Conservation (phyloP, 345 rosid genomes). For the Populus deltoides region DNA sequence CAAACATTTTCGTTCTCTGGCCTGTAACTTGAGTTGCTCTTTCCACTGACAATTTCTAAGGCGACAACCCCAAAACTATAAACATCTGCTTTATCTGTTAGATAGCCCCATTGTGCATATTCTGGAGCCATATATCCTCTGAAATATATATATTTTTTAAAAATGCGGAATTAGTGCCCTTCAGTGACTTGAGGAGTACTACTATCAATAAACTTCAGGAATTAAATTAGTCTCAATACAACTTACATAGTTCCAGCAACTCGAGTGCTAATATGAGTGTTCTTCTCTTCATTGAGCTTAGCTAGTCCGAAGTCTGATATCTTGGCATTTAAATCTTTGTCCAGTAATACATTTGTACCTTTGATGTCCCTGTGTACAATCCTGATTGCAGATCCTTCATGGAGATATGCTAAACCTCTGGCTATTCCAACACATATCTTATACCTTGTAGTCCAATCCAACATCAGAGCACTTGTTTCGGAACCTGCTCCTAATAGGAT, state of each 20-base stretch:
- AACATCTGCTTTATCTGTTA: too few relatives aligned
- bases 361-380: constrained; percentile 5
- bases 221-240: too few relatives aligned
- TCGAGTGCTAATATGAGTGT: constrained; percentile 8
- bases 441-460: neutral
- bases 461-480: too few relatives aligned
- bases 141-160: neutral
- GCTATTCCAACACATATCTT: constrained; percentile 7
- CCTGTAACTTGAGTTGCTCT: too few relatives aligned
- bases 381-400: constrained; percentile 3
- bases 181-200: too few relatives aligned
- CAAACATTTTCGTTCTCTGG: too few relatives aligned
- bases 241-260: constrained; percentile 5
- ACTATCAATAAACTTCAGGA: too few relatives aligned
- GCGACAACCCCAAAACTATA: too few relatives aligned
- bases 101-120: too few relatives aligned
- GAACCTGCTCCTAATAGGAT: too few relatives aligned
- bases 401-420: neutral
- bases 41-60: too few relatives aligned
- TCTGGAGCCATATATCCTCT: constrained; percentile 56
- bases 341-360: constrained; percentile 1
- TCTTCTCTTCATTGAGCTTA: constrained; percentile 10
- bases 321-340: constrained; percentile 8
- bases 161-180: too few relatives aligned
- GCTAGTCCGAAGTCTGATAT: constrained; percentile 11